These are phyloP conservation scores for Crepidotus variabilis DNA, from an alignment of 768 basidiomycete species.

Conservation along the genomic window DNA sequence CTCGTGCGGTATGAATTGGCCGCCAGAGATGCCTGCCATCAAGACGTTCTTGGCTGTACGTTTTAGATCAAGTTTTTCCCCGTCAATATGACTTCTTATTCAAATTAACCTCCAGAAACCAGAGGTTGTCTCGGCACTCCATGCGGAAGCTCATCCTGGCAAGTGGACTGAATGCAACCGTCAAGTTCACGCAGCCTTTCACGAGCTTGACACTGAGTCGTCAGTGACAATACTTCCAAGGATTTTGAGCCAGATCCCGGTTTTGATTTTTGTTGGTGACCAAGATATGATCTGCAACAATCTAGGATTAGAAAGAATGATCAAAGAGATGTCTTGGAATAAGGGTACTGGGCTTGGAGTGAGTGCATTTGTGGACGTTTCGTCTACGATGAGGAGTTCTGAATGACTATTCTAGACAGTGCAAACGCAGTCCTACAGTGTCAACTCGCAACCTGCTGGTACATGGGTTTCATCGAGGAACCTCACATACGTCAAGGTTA, in stretches of 20 bases:
- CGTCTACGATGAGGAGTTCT: conserved; percentile 5
- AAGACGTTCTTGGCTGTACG: conserved; percentile 79
- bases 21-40: conserved; percentile 75
- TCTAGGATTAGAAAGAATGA: conserved; percentile 83
- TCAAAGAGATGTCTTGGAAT: conserved; percentile 82
- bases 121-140: conserved; percentile 81
- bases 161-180: conserved; percentile 89
- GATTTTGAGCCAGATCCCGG: conserved; percentile 73
- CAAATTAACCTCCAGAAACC: conserved; percentile 44
- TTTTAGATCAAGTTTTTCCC: conserved; percentile 5
- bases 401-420: conserved; percentile 42
- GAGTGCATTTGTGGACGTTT: conserved; percentile 22
- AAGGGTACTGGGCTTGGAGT: conserved; percentile 84
- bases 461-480: conserved; percentile 90
- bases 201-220: conserved; percentile 53
- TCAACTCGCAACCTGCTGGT: conserved; percentile 77
- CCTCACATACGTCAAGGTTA: conserved; percentile 88
- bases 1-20: conserved; percentile 98
- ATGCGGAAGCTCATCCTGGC: conserved; percentile 72
- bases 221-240: conserved; percentile 74
- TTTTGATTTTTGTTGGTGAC: conserved; percentile 93
- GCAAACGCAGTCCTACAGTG: conserved; percentile 71
- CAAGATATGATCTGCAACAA: conserved; percentile 98
- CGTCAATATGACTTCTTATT: background rate
- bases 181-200: conserved; percentile 62